A percentile compares a stretch with the other conserved stretches of the same genome.
Evolutionary conservation across 768 basidiomycete genomes (phyloP).

Genomic region (Boletus fagicola): DNA sequence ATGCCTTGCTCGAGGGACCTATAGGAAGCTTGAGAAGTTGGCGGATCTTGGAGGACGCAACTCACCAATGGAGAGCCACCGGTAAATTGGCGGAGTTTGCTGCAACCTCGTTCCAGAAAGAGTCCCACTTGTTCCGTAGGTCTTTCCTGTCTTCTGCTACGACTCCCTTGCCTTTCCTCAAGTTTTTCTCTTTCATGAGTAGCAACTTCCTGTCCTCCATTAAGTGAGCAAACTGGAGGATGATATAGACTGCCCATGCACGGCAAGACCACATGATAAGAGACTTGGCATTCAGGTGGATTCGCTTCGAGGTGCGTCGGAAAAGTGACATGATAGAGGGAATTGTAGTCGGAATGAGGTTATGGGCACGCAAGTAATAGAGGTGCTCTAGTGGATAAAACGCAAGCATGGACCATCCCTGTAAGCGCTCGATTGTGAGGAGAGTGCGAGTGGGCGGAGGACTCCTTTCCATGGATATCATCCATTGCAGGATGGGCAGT

Average conservation of each 20-base stretch:
- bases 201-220: slow-evolving; percentile 65
- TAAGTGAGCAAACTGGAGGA: slow-evolving; percentile 74
- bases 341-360: slow-evolving; percentile 57
- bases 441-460: slow-evolving; percentile 69
- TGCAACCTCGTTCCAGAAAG: slow-evolving; percentile 68
- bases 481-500: slow-evolving; percentile 79
- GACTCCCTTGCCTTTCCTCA: slow-evolving; percentile 58
- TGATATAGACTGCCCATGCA: slow-evolving; percentile 77
- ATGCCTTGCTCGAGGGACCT: slow-evolving; percentile 73
- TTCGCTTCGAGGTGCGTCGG: slow-evolving; percentile 40
- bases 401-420: slow-evolving; percentile 69
- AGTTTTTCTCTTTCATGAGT: slow-evolving; percentile 48
- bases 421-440: slow-evolving; percentile 74
- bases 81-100: slow-evolving; percentile 79
- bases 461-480: slow-evolving; percentile 69
- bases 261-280: slow-evolving; percentile 73
- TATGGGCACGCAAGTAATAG: slow-evolving; percentile 60
- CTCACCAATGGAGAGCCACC: slow-evolving; percentile 80
- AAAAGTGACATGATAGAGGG: slow-evolving; percentile 45
- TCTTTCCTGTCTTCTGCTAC: slow-evolving; percentile 54
- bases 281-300: slow-evolving; percentile 44
- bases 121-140: slow-evolving; percentile 57
- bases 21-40: slow-evolving; percentile 2
- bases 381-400: slow-evolving; percentile 82
- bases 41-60: background rate